A percentile compares a stretch with the other conserved stretches of the same genome.
Evolutionary conservation across 2,329 filamentous ascomycete genomes (phyloP).

Genomic region (Aphanoascus verrucosus): DNA sequence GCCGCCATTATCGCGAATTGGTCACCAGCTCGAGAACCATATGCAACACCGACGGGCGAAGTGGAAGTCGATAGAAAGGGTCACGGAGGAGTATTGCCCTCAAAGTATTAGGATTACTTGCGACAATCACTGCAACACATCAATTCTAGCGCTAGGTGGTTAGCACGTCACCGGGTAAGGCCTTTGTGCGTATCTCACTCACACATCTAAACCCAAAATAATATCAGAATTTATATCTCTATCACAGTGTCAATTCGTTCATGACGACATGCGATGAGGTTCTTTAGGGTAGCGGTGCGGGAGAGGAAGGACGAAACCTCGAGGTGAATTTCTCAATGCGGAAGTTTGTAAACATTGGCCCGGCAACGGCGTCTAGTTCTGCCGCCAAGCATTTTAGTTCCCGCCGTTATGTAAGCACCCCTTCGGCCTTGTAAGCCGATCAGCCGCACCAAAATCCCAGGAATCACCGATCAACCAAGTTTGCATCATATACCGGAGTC

Average conservation of each 20-base stretch:
- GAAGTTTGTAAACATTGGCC: constrained; percentile 17
- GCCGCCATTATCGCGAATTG: constrained; percentile 24
- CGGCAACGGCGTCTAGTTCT: constrained; percentile 12
- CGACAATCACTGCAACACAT: not conserved
- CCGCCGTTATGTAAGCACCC: constrained; percentile 10
- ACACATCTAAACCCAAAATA: not conserved
- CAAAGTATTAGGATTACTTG: not conserved
- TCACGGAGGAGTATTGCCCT: not conserved
- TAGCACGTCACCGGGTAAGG: not conserved
- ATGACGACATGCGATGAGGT: not conserved
- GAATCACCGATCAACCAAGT: no score
- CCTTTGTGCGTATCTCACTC: not conserved
- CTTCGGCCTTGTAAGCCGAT: not conserved
- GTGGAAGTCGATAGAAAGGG: not conserved
- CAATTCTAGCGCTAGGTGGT: not conserved
- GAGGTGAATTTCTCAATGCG: constrained; percentile 12
- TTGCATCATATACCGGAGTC: no score
- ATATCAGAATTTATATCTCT: not conserved
- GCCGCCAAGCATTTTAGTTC: constrained; percentile 9
- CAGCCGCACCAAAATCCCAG: not conserved
- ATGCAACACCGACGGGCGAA: not conserved
- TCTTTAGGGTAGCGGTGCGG: not conserved
- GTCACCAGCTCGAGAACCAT: not conserved
- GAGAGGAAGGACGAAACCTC: not conserved
- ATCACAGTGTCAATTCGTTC: not conserved